These are phyloP conservation scores for Sporisorium iseilematis-ciliati DNA, from an alignment of 1,284 basidiomycete species.

Conservation along the genomic window DNA sequence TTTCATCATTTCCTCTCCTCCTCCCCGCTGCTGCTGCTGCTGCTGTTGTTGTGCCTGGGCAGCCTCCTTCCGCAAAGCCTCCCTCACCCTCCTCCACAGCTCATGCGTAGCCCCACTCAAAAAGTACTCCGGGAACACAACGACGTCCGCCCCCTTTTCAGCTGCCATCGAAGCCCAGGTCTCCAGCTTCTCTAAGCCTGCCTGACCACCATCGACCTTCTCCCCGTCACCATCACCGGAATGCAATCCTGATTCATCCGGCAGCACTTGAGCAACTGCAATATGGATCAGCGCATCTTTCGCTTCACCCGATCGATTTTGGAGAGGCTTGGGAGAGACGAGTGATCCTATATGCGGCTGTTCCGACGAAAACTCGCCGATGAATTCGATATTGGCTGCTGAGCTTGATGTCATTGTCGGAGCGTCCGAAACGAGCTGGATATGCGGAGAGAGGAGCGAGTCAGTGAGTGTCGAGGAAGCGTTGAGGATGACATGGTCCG, in stretches of 20 bases:
- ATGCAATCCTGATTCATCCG: constrained; percentile 40
- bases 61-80: constrained; percentile 18
- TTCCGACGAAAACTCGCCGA: constrained; percentile 20
- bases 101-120: constrained; percentile 62
- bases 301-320: constrained; percentile 2
- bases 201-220: neutral
- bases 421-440: neutral
- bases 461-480: neutral
- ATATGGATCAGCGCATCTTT: constrained; percentile 41
- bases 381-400: constrained; percentile 4
- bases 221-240: neutral
- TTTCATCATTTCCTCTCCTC: neutral
- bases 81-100: constrained; percentile 40
- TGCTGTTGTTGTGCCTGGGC: constrained; percentile 1
- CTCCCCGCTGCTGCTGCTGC: no score
- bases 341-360: constrained; percentile 18
- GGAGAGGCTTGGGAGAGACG: constrained; percentile 7
- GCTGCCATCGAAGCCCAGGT: constrained; percentile 40
- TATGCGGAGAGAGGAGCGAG: no score
- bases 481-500: no score
- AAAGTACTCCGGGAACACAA: constrained; percentile 68
- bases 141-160: constrained; percentile 50
- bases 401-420: constrained; percentile 1
- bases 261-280: constrained; percentile 42
- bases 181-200: constrained; percentile 47